Base-by-base conservation (phyloP, 2,329 filamentous ascomycete genomes). In the Capronia epimyces region DNA sequence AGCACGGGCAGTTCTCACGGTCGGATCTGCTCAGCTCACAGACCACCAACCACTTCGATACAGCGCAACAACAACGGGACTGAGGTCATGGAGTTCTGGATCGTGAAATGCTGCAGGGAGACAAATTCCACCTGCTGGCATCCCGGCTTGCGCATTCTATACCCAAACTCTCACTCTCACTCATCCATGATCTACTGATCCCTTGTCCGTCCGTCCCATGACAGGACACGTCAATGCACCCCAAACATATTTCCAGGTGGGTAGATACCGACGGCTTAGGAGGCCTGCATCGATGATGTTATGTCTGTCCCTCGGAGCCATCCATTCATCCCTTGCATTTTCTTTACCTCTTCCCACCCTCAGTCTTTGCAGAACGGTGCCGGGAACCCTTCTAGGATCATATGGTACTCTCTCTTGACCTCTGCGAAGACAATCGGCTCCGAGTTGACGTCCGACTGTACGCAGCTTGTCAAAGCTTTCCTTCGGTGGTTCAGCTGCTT, bases 191-290 rank as follows among this genome's bases (percentile, higher is more conserved):
- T n/a, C n/a, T n/a, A n/a, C 39, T n/a, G 10, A 18, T 42, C 39
- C 39, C 22, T 42, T 15, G 39, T n/a, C 34, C 18, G 20, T 37
- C 16, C 6, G 7, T 8, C 20, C 27, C 39, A 42, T 42, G 39
- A n/a, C 13, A 25, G 5, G 25, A 8, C 15, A 43, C 15, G 40
- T 32, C 41, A 43, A 43, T 20, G 15, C 25, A 43, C 20, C 41
- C 31, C 22, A 43, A 43, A 43, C 41, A 43, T 31, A 43, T 12
- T 25, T 43, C 12, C 25, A 31, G 41, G 41, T 43, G 41, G 41
- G 25, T 43, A 43, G 15, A 43, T 43, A 27, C 24, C n/a, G n/a
- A n/a, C n/a, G n/a, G n/a, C n/a, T n/a, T n/a, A n/a, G n/a, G n/a
- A n/a, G n/a, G n/a, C n/a, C n/a, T 37, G 34, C 34, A 37, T 18